Evolutionary conservation across 257 asterid species (phyloP).

Genomic region (Fraxinus cuspidata): DNA sequence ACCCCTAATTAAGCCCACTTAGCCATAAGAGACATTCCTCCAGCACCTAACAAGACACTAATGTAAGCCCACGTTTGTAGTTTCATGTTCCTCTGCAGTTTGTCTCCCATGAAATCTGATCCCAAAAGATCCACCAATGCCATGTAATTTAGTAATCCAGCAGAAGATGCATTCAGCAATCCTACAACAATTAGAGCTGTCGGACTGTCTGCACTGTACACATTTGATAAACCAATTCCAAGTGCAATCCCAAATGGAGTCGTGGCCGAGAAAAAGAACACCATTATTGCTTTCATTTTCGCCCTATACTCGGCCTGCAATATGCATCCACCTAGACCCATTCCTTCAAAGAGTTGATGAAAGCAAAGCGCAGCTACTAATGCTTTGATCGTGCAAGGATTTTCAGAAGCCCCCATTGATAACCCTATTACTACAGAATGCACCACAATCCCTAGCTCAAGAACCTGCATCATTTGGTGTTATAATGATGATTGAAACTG

Average conservation of each 20-base stretch:
- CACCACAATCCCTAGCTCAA: constrained; percentile 28
- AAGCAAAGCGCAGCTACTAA: constrained; percentile 28
- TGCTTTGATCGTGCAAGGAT: constrained; percentile 31
- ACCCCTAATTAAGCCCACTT: constrained; percentile 29
- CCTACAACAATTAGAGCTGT: constrained; percentile 47
- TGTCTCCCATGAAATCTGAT: constrained; percentile 41
- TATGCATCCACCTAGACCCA: constrained; percentile 46
- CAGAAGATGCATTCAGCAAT: constrained; percentile 42
- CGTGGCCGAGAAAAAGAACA: constrained; percentile 43
- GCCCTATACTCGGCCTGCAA: constrained; percentile 43
- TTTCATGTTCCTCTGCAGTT: constrained; percentile 37
- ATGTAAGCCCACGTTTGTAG: constrained; percentile 43
- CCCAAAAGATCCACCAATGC: constrained; percentile 46
- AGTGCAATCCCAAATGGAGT: constrained; percentile 46
- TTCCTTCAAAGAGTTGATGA: constrained; percentile 35
- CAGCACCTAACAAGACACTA: constrained; percentile 40
- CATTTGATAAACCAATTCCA: constrained; percentile 40
- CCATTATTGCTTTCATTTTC: constrained; percentile 36
- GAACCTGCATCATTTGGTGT: not conserved
- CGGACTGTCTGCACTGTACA: constrained; percentile 44
- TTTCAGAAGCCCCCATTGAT: constrained; percentile 29
- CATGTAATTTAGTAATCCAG: constrained; percentile 47
- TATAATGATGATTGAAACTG: not conserved
- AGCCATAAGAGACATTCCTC: constrained; percentile 42
- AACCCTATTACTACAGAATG: constrained; percentile 29